phyloP scores from a whole-genome alignment of 352 stramenopile genomes.

The Globisporangium radiosum region DNA sequence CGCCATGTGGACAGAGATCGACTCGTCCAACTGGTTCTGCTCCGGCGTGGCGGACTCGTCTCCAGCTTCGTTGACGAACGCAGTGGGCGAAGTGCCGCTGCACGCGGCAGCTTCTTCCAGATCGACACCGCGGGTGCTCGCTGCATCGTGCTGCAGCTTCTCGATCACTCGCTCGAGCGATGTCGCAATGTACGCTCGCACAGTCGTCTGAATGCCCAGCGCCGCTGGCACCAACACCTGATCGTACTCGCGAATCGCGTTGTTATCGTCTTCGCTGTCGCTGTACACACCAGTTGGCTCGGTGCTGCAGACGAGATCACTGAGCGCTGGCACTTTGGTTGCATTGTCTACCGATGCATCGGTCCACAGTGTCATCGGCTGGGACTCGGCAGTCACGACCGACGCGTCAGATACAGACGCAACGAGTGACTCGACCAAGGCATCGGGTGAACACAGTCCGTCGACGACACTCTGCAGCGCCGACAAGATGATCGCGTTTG shows the following conservation, averaged over 20 bases:
- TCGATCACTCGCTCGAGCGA: conserved; percentile 22
- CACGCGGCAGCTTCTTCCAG: neutral
- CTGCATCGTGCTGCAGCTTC: conserved; percentile 1
- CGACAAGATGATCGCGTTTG: conserved; percentile 20
- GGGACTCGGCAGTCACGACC: neutral
- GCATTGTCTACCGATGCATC: neutral
- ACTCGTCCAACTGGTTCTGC: neutral
- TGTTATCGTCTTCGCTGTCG: neutral
- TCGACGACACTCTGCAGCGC: conserved; percentile 21
- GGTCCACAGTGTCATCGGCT: neutral
- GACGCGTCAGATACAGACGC: conserved; percentile 5
- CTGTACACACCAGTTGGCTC: no score
- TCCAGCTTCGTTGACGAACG: neutral
- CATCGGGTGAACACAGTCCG: conserved; percentile 8
- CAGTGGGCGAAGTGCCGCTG: neutral
- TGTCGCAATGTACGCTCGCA: conserved; percentile 13
- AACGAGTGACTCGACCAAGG: conserved; percentile 11
- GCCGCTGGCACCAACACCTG: conserved; percentile 17
- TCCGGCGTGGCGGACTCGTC: neutral
- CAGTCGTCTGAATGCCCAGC: conserved; percentile 20
- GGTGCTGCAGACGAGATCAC: no score
- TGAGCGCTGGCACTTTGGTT: no score
- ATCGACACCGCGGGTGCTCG: neutral
- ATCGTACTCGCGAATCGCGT: neutral
- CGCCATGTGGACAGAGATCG: conserved; percentile 19